Conservation (phyloP, 2,329 filamentous ascomycete species). For the Pestalotiopsis fici region DNA sequence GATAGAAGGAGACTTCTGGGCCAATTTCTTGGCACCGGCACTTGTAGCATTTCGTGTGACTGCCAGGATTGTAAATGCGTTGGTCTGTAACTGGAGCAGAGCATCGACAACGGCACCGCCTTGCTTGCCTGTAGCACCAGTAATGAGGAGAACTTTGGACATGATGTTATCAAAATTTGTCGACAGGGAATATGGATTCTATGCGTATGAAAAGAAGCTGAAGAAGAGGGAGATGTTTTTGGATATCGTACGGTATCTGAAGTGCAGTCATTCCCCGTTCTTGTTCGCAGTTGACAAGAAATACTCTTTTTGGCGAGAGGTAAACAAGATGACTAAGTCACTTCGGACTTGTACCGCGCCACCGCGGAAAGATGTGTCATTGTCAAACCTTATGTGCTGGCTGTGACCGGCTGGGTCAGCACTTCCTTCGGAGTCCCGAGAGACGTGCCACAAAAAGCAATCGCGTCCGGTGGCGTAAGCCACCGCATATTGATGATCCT, state of each 20-base stretch:
- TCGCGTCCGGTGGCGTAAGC: neutral
- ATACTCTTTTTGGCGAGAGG: neutral
- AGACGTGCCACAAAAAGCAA: neutral
- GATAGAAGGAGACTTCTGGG: slow-evolving; percentile 39
- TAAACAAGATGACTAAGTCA: neutral
- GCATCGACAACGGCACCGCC: slow-evolving; percentile 44
- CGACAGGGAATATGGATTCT: neutral
- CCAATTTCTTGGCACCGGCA: slow-evolving; percentile 46
- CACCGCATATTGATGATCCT: neutral
- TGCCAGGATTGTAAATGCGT: slow-evolving; percentile 48
- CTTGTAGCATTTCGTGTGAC: slow-evolving; percentile 57
- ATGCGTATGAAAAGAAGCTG: neutral
- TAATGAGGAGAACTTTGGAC: slow-evolving; percentile 39
- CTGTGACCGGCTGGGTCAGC: neutral
- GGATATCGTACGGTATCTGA: neutral
- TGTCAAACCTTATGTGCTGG: neutral
- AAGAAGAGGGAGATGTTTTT: neutral
- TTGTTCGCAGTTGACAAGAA: neutral
- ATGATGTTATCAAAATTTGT: slow-evolving; percentile 17
- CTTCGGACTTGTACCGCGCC: neutral
- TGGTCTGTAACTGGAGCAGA: slow-evolving; percentile 30
- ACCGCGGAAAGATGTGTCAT: neutral
- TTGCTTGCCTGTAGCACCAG: slow-evolving; percentile 50
- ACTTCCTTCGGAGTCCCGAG: neutral
- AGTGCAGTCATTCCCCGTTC: neutral